A percentile compares a stretch with the other conserved stretches of the same genome.
phyloP scores from a whole-genome alignment of 805 yeast genomes.

The Candida sakaeoensis region DNA sequence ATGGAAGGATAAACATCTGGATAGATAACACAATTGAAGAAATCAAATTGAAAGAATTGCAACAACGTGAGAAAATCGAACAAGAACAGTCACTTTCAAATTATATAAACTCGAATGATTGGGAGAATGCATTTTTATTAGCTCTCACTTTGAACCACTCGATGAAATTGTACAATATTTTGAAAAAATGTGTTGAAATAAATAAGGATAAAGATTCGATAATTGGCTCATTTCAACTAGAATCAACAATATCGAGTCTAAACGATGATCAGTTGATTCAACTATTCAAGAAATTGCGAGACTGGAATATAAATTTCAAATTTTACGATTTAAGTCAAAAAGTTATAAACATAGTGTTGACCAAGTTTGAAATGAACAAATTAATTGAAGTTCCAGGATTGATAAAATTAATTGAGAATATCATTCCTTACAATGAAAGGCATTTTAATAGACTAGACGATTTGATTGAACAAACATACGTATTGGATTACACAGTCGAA shows the following conservation, averaged over 20 bases:
- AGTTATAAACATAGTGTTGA: constrained; percentile 61
- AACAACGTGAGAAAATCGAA: constrained; percentile 61
- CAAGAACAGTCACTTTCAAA: constrained; percentile 86
- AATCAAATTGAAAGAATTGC: constrained; percentile 46
- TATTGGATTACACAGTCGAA: constrained; percentile 78
- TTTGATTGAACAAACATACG: constrained; percentile 78
- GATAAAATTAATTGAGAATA: constrained; percentile 63
- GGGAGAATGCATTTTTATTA: constrained; percentile 83
- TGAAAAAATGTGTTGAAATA: constrained; percentile 57
- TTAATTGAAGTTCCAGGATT: constrained; percentile 66
- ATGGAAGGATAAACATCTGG: constrained; percentile 90
- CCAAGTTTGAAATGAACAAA: constrained; percentile 49
- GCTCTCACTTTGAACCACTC: constrained; percentile 90
- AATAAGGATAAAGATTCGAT: constrained; percentile 46
- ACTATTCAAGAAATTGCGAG: constrained; percentile 74
- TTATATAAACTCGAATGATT: constrained; percentile 65
- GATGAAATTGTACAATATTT: constrained; percentile 75
- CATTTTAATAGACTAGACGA: constrained; percentile 76
- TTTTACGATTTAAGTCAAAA: constrained; percentile 80
- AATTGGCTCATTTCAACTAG: constrained; percentile 59
- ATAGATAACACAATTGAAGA: constrained; percentile 79
- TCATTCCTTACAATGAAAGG: constrained; percentile 85
- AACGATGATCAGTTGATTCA: constrained; percentile 55
- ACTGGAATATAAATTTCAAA: constrained; percentile 91
- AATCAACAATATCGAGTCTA: constrained; percentile 55